Conservation (phyloP, 306 rosid genomes). For the Acacia confusa region DNA sequence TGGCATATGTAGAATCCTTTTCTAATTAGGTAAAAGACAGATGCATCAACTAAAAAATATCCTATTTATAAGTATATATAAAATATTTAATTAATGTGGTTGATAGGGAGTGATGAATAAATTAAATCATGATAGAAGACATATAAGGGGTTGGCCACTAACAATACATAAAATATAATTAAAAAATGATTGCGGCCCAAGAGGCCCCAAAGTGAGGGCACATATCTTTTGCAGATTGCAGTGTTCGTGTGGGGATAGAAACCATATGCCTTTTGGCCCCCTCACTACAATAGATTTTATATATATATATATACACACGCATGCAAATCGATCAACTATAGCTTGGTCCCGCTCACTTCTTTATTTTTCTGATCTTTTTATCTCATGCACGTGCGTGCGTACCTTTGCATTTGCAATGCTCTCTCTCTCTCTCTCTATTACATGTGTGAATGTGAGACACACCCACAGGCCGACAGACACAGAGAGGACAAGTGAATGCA, state of each 20-base stretch:
- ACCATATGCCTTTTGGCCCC: constrained; percentile 13
- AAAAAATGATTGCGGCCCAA: not conserved
- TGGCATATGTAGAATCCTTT: not conserved
- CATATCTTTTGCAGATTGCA: constrained; percentile 20
- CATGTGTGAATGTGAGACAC: constrained; percentile 15
- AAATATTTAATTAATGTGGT: not conserved
- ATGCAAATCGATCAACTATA: constrained; percentile 13
- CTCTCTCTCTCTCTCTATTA: constrained; percentile 21
- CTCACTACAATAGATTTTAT: not conserved
- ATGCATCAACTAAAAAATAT: not conserved
- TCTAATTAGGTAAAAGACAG: not conserved
- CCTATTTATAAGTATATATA: not conserved
- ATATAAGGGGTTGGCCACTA: not conserved
- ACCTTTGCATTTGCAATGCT: not conserved
- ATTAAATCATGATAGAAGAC: not conserved
- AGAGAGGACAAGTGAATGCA: constrained; percentile 29
- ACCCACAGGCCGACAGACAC: not conserved
- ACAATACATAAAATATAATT: not conserved
- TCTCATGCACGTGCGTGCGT: constrained; percentile 50
- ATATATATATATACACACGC: not conserved
- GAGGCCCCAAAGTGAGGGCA: constrained; percentile 29
- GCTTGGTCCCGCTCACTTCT: constrained; percentile 25
- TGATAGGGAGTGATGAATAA: not conserved
- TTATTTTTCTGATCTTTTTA: constrained; percentile 31
- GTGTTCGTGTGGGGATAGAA: constrained; percentile 36